Conservation (phyloP, 192 early-diverging fungal genomes). For the Allomyces macrogynus region DNA sequence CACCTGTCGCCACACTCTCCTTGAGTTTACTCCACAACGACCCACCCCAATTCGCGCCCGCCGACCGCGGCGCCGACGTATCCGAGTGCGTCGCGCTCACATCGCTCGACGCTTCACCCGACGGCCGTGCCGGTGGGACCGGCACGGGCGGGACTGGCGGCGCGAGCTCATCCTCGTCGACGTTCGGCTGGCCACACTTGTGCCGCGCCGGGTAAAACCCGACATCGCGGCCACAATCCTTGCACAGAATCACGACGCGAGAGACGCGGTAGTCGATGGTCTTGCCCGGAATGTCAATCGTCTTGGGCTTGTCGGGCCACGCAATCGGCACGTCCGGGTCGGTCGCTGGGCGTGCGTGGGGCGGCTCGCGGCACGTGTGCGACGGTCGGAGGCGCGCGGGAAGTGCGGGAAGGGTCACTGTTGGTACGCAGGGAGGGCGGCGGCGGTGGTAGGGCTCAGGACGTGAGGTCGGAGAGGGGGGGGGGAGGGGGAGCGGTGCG, state of each 20-base stretch:
- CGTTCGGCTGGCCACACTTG: conserved; percentile 11
- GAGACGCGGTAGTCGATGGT: conserved; percentile 33
- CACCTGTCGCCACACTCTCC: neutral
- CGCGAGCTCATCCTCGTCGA: neutral
- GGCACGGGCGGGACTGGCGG: neutral
- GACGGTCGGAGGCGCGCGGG: no score
- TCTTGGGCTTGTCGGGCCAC: neutral
- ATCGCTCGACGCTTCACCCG: no score
- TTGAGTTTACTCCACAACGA: neutral
- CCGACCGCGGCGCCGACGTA: neutral
- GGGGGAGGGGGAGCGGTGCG: no score
- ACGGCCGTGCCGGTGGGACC: neutral
- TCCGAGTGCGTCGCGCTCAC: no score
- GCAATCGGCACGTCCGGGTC: neutral
- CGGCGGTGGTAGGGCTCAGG: no score
- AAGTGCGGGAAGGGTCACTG: no score
- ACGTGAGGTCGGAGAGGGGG: no score
- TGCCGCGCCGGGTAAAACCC: conserved; percentile 36
- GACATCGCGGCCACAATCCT: conserved; percentile 37
- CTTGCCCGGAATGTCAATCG: neutral
- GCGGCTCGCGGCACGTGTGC: no score
- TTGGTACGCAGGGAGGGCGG: no score
- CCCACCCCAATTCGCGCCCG: neutral
- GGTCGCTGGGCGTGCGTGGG: no score
- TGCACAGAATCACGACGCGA: conserved; percentile 30